Evolutionary conservation across 805 yeast genomes (phyloP).

Genomic region (Starmerella bombicola): DNA sequence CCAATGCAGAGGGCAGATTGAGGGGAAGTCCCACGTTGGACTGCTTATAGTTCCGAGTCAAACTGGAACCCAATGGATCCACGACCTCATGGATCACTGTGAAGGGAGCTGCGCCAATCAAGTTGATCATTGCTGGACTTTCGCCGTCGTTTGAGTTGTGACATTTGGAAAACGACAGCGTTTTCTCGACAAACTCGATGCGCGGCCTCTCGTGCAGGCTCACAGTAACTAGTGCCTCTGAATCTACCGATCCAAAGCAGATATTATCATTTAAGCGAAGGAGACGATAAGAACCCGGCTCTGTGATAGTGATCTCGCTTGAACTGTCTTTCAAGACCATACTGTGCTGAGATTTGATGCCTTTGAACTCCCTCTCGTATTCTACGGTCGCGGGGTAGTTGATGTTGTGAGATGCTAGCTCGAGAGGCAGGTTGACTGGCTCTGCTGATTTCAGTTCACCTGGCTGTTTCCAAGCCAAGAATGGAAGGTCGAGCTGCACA

Average conservation of each 20-base stretch:
- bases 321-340: neutral
- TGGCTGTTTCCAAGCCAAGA: slow-evolving; percentile 36
- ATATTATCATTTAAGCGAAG: slow-evolving; percentile 38
- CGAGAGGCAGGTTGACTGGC: slow-evolving; percentile 25
- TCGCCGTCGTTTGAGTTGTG: neutral
- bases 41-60: neutral
- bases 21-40: neutral
- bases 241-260: slow-evolving; percentile 38
- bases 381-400: slow-evolving; percentile 14
- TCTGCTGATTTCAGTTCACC: slow-evolving; percentile 31
- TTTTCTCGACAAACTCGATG: slow-evolving; percentile 29
- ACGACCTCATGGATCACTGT: slow-evolving; percentile 18
- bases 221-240: slow-evolving; percentile 32
- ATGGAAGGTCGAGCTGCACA: slow-evolving; percentile 61
- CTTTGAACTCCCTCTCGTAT: slow-evolving; percentile 6
- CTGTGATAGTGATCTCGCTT: slow-evolving; percentile 22
- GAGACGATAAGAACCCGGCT: slow-evolving; percentile 40
- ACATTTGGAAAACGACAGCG: slow-evolving; percentile 12
- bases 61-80: slow-evolving; percentile 17
- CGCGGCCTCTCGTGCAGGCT: slow-evolving; percentile 38
- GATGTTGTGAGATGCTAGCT: neutral
- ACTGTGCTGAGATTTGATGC: neutral
- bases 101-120: slow-evolving; percentile 24
- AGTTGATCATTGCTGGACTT: neutral
- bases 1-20: neutral